Evolutionary conservation across 1,139 yeast genomes (phyloP), one percentile per base, ranked within the genome.

Genomic region (Candida glucosophila): DNA sequence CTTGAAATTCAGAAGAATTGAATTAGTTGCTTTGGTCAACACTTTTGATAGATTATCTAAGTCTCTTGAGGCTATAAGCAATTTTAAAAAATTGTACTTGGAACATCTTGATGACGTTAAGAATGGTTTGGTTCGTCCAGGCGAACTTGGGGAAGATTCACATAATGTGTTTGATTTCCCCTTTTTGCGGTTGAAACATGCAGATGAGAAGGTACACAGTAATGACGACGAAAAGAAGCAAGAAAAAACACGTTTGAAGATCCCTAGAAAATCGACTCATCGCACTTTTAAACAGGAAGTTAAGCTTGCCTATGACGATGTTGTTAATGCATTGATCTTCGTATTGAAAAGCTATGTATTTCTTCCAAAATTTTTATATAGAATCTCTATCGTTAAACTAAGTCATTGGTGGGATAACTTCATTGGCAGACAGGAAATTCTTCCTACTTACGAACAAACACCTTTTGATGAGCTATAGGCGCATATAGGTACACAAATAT

Each of bases 41-140:
- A 90, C 97, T 1, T 85, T 85, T 53, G 95, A 88, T 45, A 73
- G 97, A 41, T 64, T 90, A 33, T 80, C 95, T 8, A 85, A 83
- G 55, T 81, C 95, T 19, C 64, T 90, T 21, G 73, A 67, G 34
- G 75, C 93, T 17, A 77, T 88, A 26, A 72, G 72, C 35, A 70
- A 72, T 36, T 90, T 88, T 59, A 77, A 80, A 44, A 41, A 43
- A 16, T 50, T 76, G 58, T 77, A 73, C 48, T 37, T 54, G 32
- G 39, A 55, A 14, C 70, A 64, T 36, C 47, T 62, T 33, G 55
- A 57, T 19, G 66, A 60, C 32, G 69, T 64, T 11, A 50, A 47
- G 19, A 49, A 47, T 14, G 70, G 70, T 1, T 34, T 44, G 20
- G 63, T 56, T 28, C 55, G 57, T 34, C 64, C 60, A 7, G 70